Evolutionary conservation across 2,329 filamentous ascomycete species (phyloP), one percentile per base, ranked within the genome.

Genomic region (Sclerotinia sclerotiorum): DNA sequence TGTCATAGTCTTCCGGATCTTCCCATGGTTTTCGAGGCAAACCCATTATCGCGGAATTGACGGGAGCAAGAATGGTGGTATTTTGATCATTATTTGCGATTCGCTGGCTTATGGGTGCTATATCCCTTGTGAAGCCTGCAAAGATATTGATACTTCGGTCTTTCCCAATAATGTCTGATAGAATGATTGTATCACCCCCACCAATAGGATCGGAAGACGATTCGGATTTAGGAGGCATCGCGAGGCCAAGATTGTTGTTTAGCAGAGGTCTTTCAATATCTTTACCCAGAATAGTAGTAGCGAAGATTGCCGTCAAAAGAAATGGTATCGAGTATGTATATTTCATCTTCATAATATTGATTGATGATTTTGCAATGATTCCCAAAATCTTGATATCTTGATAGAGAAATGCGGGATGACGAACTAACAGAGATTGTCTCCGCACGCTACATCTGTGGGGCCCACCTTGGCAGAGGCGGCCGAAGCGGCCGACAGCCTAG

Each of bases 1-100:
- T 79, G 4, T 83, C 81, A 77, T 95, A 94, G 72, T 97, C 93
- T 65, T 84, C 80, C 0, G 90, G 87, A 71, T 94, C 83, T 74
- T 91, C 92, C 92, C 92, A 97, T 0, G 94, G 94, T 79, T 97
- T 98, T 65, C 90, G 84, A 0, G 93, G 91, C 32, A 98, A 82
- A 0, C 80, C 82, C 72, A 91, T 90, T 76, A 99, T 87, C 3
- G 89, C 93, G 24, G 86, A 88, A 82, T 99, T 98, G 66, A 91
- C 82, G 0, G 95, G 95, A 6, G 94, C 94, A 3, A 98, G 87
- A 32, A 98, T 88, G 2, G 93, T 97, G 21, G 91, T 91, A 77
- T 94, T 94, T 69, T 84, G 79, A 0, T 81, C 77, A 0, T 83
- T 79, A 77, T 92, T 85, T 73, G 90, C 86, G 19, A 98, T 85